Base-by-base conservation (phyloP, 2,329 filamentous ascomycete species). In the Graphilbum ipis-grandicollis region DNA sequence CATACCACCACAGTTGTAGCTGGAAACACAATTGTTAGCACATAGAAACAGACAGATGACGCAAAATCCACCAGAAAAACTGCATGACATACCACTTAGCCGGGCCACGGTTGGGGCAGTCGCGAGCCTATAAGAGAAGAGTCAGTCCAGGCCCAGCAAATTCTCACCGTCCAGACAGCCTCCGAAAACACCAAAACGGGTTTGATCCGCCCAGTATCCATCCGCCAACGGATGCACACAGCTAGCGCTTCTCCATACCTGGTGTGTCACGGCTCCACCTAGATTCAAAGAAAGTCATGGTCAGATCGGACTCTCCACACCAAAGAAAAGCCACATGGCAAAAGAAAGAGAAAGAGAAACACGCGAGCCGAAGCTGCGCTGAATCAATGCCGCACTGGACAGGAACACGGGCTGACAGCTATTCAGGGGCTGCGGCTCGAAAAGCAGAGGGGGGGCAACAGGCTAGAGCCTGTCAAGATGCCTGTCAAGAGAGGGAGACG, bases 61-160 rank as follows among this genome's bases (percentile, higher is more conserved):
- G n/a, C n/a, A n/a, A n/a, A n/a, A n/a, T n/a, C n/a, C n/a, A n/a
- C n/a, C n/a, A n/a, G n/a, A n/a, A 38, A 31, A 17, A 35, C 22
- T 31, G 39, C 19, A 29, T 15, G 37, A 59, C 74, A 58, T 64
- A 85, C 79, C 80, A 86, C 60, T 83, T 85, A 50, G 80, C 74
- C 50, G 77, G 75, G 50, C 79, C 79, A 63, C 80, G 79, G 68
- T 75, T 83, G 52, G 82, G 82, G 70, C 82, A 90, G 53, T 88
- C 81, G 52, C 81, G 79, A 52, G 81, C 80, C 80, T 84, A 47
- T 25, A 21, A 21, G n/a, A n/a, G n/a, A n/a, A n/a, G n/a, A n/a
- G n/a, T n/a, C n/a, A n/a, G n/a, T n/a, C n/a, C n/a, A n/a, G n/a
- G n/a, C n/a, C n/a, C n/a, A n/a, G n/a, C n/a, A n/a, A n/a, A n/a